Evolutionary conservation across 257 asterid genomes (phyloP), one percentile per base, ranked within the genome.

Genomic region (Galeopsis tetrahit): DNA sequence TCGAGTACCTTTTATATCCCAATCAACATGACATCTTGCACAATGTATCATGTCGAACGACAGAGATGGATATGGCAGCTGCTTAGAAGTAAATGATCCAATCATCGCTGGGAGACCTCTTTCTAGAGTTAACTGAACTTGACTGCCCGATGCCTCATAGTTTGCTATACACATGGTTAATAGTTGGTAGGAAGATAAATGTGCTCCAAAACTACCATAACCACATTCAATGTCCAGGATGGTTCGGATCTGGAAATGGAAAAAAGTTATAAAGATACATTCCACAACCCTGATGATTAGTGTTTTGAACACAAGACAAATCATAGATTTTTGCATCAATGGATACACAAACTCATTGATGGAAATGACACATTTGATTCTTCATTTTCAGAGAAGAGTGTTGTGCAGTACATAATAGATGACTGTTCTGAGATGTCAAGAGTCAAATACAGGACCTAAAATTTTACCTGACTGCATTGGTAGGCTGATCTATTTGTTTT

Each of bases 81-180:
- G 98, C 84, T 85, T 89, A 63, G 96, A 87, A 72, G 89, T 74
- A 78, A 95, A 92, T 66, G 98, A 92, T 66, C 96, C 97, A 75
- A 92, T 85, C 96, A 95, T 86, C 52, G 99, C 99, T 8, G 99
- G 99, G 71, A 95, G 95, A 55, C 99, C 99, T 83, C 99, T 86
- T 86, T 95, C 99, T 39, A 90, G 95, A 61, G 98, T 95, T 65
- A 95, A 87, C 75, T 95, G 99, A 75, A 92, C 98, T 86, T 95
- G 99, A 85, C 99, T 95, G 64, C 99, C 99, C 10, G 99, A 95
- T 31, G 94, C 86, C 84, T 95, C 99, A 70, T 92, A 95, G 81
- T 90, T 86, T 4, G 99, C 99, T 68, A 90, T 52, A 74, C 99
- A 95, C 91, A 88, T 87, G 73, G 98, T 92, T 81, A 89, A 74